Base-by-base conservation (phyloP, 1,284 basidiomycete species). In the Phellopilus nigrolimitatus region DNA sequence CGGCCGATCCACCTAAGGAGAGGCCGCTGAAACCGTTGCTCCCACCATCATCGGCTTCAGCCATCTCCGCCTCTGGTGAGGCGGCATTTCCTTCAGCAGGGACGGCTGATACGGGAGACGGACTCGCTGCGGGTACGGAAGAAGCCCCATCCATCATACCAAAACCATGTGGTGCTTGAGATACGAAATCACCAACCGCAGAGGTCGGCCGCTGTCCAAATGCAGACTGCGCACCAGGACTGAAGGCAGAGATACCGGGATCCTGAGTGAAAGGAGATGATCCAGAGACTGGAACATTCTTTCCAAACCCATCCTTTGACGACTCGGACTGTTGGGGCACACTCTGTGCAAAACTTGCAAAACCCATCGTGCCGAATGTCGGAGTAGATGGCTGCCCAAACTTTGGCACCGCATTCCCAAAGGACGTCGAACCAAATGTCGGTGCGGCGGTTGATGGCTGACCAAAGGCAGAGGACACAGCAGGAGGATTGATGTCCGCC, bases 81-180 rank as follows among this genome's bases (percentile, higher is more conserved):
- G 60, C 60, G 39, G 50, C 49, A 24, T 58, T 56, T 24, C 30
- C 34, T n/a, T 45, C 19, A 28, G 49, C 27, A 47, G 49, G 24
- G 3, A 37, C 10, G 10, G 43, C 30, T 10, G 53, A 8, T 4
- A 22, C 17, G 5, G 42, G 13, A 12, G 55, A 28, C 25, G 56
- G 22, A 15, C 17, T 22, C 9, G 50, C 36, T 12, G 52, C 36
- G n/a, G 51, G 3, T 15, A 37, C 43, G 4, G 57, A 52, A 41
- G 60, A 62, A 6, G 59, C 61, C n/a, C 70, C 68, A 6, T 56
- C 43, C 2, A 66, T 21, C 40, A 65, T 63, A 17, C 70, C 72
- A 34, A 72, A 73, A 34, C 62, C 66, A 3, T 61, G 57, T 1
- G 65, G 58, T 13, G 51, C 60, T 12, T 61, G 46, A 10, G 59